Base-by-base conservation (phyloP, 164 flowering plant species). In the Magnolia sinica region DNA sequence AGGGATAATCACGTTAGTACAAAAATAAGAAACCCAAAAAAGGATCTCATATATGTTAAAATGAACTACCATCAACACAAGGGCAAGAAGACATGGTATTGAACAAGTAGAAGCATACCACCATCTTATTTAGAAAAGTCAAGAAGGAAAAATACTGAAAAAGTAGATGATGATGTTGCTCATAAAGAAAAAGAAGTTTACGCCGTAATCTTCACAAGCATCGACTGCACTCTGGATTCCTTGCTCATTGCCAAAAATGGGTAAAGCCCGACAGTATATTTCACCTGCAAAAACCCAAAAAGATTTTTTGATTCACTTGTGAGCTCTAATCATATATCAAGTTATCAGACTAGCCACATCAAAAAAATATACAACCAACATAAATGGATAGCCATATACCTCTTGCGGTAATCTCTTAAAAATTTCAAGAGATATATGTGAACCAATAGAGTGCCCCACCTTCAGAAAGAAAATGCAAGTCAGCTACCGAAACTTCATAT, bases 381-480 rank as follows among this genome's bases (percentile, higher is more conserved):
- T 8, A 76, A 7, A n/a, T 76, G 68, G 66, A 51, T 29, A 55
- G 2, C 14, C 16, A 77, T 4, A 10, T 22, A 96, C 99, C 98
- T 90, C 84, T 20, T 85, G 82, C 50, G 88, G 84, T 74, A 61
- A 68, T 87, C 90, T 87, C 82, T 78, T 88, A 59, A 92, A 83
- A 77, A 87, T 76, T 81, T 96, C 94, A 31, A 96, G 77, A 68
- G 96, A 83, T 24, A 96, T 91, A 76, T 93, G 87, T 69, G 98
- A 82, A 84, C 98, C 99, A 85, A 96, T 90, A 24, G 99, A 96
- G 80, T 96, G 99, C 52, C 96, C 97, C 79, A 94, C 95, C 99
- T 96, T 70, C 82, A 85, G 49, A 70, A 55, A 63, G 9, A 75
- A 79, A 76, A 68, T 74, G 51, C 8, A 68, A 31, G 71, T 68